Percentiles rank a stretch among this genome's conserved stretches.
Evolutionary conservation across 2,329 filamentous ascomycete genomes (phyloP).

Genomic region (Neoscytalidium dimidiatum): DNA sequence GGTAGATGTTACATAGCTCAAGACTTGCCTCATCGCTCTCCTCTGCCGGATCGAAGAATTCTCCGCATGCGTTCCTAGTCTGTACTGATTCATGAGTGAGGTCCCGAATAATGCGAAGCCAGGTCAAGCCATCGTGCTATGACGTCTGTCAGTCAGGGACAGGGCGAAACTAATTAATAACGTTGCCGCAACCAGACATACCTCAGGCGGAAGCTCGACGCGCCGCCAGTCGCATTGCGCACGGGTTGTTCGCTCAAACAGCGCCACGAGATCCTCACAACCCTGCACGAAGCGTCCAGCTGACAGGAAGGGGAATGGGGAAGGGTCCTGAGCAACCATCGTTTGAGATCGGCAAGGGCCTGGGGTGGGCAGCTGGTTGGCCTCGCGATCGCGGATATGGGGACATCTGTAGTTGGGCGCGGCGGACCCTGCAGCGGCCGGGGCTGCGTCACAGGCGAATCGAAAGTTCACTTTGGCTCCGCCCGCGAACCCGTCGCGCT

Average conservation of each 20-base stretch:
- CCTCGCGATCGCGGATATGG: not conserved
- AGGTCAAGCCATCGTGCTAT: not conserved
- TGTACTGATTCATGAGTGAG: not conserved
- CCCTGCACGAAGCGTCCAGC: constrained; percentile 31
- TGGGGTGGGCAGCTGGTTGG: not conserved
- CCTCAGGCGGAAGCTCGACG: constrained; percentile 15
- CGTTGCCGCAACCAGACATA: not conserved
- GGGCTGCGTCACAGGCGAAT: constrained; percentile 10
- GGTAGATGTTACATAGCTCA: not conserved
- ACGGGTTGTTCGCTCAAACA: constrained; percentile 23
- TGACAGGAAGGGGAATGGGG: constrained; percentile 17
- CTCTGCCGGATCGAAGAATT: constrained; percentile 1
- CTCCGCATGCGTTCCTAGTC: not conserved
- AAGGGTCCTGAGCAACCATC: not conserved
- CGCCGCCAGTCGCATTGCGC: constrained; percentile 31
- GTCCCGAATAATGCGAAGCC: constrained; percentile 10
- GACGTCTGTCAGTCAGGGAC: not conserved
- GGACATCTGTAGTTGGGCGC: not conserved
- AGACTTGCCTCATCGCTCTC: constrained; percentile 19
- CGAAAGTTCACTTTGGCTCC: not conserved
- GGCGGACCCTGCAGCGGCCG: constrained; percentile 6
- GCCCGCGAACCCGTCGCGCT: not conserved
- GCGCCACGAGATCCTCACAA: constrained; percentile 25
- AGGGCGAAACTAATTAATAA: not conserved
- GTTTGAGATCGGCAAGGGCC: constrained; percentile 1